These are phyloP conservation scores for Boletus pseudopeckii DNA, from an alignment of 768 basidiomycete species.

Conservation along the genomic window DNA sequence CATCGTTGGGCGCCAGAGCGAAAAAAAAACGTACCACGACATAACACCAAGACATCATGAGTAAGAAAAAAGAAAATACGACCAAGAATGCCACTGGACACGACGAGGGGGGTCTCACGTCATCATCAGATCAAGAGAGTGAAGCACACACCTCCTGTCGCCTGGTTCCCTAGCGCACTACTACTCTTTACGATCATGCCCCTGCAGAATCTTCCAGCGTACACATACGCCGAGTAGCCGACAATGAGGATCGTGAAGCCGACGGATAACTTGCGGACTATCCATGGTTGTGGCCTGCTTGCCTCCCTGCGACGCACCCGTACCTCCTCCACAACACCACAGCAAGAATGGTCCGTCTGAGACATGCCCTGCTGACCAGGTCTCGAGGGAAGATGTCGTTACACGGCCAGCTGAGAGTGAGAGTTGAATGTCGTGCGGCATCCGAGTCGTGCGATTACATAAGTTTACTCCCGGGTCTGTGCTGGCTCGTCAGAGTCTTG, in stretches of 20 bases:
- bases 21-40: constrained; percentile 46
- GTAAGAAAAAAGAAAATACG: constrained; percentile 57
- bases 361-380: constrained; percentile 14
- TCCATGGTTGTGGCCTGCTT: constrained; percentile 64
- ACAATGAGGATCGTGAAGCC: constrained; percentile 56
- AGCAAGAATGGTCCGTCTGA: constrained; percentile 31
- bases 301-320: constrained; percentile 38
- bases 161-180: constrained; percentile 44
- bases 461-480: background rate
- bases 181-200: constrained; percentile 57
- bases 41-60: constrained; percentile 83
- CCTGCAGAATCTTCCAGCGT: constrained; percentile 66
- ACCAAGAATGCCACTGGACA: constrained; percentile 61
- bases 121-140: background rate
- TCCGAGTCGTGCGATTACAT: constrained; percentile 20
- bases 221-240: constrained; percentile 73
- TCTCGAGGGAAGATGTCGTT: background rate
- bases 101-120: constrained; percentile 1
- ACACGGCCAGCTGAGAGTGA: constrained; percentile 1
- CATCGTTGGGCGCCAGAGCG: background rate
- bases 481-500: background rate
- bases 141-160: constrained; percentile 62
- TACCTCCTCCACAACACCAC: constrained; percentile 54
- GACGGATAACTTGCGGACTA: constrained; percentile 66
- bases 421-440: constrained; percentile 13